These are phyloP conservation scores for Polygonum aviculare DNA, from an alignment of 148 eudicot genomes.

Conservation along the genomic window DNA sequence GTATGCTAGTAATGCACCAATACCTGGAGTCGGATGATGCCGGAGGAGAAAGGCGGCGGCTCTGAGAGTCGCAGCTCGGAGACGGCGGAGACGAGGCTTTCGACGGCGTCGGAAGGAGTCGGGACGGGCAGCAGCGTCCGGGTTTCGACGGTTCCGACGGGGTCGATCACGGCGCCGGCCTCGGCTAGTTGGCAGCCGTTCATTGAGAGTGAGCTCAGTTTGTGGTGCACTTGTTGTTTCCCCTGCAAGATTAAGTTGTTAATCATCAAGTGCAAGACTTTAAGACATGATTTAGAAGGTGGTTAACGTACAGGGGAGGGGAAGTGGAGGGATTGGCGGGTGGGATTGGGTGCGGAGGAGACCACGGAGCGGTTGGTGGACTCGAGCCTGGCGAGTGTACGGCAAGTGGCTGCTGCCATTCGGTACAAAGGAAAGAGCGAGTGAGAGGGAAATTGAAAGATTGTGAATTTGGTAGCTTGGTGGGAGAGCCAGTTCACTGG, in stretches of 20 bases:
- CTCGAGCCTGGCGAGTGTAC: not conserved
- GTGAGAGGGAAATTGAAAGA: too few relatives aligned
- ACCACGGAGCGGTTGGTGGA: not conserved
- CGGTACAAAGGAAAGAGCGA: too few relatives aligned
- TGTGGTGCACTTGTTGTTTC: not conserved
- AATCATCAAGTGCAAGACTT: not conserved
- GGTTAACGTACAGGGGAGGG: not conserved
- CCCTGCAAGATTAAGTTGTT: not conserved
- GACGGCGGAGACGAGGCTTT: constrained; percentile 40
- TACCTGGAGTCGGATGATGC: constrained; percentile 89
- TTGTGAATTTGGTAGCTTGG: too few relatives aligned
- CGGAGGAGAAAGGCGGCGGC: constrained; percentile 51
- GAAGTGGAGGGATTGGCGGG: constrained; percentile 1
- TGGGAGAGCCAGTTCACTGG: too few relatives aligned
- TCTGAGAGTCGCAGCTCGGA: constrained; percentile 27
- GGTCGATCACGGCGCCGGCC: constrained; percentile 25
- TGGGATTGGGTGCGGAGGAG: not conserved
- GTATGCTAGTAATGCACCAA: not conserved
- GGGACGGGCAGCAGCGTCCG: constrained; percentile 42
- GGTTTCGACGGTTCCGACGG: constrained; percentile 50
- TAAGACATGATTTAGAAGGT: not conserved
- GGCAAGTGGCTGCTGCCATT: not conserved
- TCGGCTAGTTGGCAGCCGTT: constrained; percentile 58
- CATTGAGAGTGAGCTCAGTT: constrained; percentile 29
- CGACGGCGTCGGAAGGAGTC: constrained; percentile 43